phyloP scores from a whole-genome alignment of 2,329 filamentous ascomycete genomes.

The Pseudogymnoascus sp. region DNA sequence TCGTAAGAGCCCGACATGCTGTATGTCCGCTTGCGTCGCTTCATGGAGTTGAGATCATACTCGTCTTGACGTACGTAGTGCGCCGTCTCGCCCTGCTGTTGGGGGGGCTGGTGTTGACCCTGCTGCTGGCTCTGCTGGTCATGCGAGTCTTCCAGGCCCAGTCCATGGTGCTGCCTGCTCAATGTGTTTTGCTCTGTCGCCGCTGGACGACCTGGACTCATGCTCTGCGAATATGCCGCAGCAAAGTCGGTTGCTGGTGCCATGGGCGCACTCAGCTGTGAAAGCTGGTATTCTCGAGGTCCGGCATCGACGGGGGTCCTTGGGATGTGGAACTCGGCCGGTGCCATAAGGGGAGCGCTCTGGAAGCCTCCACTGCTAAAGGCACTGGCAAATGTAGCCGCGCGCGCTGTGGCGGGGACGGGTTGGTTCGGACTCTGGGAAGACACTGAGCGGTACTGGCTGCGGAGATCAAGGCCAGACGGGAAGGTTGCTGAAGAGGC shows the following conservation, averaged over 20 bases:
- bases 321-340: slow-evolving; percentile 44
- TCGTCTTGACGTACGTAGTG: slow-evolving; percentile 16
- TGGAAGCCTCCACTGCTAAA: slow-evolving; percentile 44
- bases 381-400: slow-evolving; percentile 33
- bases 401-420: slow-evolving; percentile 28
- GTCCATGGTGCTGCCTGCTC: slow-evolving; percentile 6
- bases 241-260: slow-evolving; percentile 44
- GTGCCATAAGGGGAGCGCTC: slow-evolving; percentile 46
- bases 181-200: slow-evolving; percentile 17
- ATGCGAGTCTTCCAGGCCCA: slow-evolving; percentile 13
- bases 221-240: slow-evolving; percentile 21
- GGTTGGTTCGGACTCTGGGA: slow-evolving; percentile 12
- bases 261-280: slow-evolving; percentile 48
- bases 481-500: slow-evolving; percentile 42
- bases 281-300: slow-evolving; percentile 41
- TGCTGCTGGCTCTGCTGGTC: slow-evolving; percentile 17
- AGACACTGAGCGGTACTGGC: slow-evolving; percentile 36
- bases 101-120: slow-evolving; percentile 17
- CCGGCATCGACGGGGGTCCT: slow-evolving; percentile 34
- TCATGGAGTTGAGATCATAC: slow-evolving; percentile 1
- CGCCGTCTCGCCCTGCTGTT: slow-evolving; percentile 20
- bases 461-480: slow-evolving; percentile 38
- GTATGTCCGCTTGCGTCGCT: slow-evolving; percentile 8
- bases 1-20: slow-evolving; percentile 10
- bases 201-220: slow-evolving; percentile 14